Base-by-base conservation (phyloP, 495 filamentous ascomycete species). In the Echria macrotheca region DNA sequence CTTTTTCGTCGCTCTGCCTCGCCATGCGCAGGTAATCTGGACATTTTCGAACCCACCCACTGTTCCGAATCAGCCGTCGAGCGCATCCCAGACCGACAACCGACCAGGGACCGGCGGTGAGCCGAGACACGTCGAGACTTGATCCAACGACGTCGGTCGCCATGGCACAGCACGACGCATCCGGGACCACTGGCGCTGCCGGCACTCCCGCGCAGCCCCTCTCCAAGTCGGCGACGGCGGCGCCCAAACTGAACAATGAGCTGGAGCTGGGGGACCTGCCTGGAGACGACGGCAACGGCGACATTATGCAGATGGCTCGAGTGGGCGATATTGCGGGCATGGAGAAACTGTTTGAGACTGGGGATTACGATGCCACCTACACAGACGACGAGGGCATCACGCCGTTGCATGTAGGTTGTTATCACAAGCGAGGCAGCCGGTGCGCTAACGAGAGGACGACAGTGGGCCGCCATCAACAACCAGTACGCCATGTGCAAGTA, bases 381-480 rank as follows among this genome's bases (percentile, higher is more conserved):
- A 77, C 74, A 49, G 94, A 97, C 60, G 89, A 84, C 41, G 87
- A 98, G 65, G 87, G 85, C 57, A 94, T 96, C 57, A 97, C 91
- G 33, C 90, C 93, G 42, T 71, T 98, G 68, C 93, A 98, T 76
- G 93, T 98, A 75, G 55, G 83, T 39, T 15, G 12, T 33, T 42
- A 33, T 36, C 36, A 35, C n/a, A n/a, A n/a, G n/a, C n/a, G n/a
- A n/a, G n/a, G n/a, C n/a, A n/a, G n/a, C n/a, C n/a, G n/a, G n/a
- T n/a, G n/a, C n/a, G n/a, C n/a, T n/a, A n/a, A n/a, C n/a, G n/a
- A n/a, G n/a, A n/a, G n/a, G n/a, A n/a, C n/a, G n/a, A n/a, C 67
- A 98, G 91, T 98, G 93, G 93, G 93, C 93, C 12, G 89, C 93
- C n/a, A 96, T 97, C 68, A 96, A 97, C 69, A 96, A 96, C 64